Evolutionary conservation across 306 rosid genomes (phyloP).

Genomic region (Fragaria iinumae): DNA sequence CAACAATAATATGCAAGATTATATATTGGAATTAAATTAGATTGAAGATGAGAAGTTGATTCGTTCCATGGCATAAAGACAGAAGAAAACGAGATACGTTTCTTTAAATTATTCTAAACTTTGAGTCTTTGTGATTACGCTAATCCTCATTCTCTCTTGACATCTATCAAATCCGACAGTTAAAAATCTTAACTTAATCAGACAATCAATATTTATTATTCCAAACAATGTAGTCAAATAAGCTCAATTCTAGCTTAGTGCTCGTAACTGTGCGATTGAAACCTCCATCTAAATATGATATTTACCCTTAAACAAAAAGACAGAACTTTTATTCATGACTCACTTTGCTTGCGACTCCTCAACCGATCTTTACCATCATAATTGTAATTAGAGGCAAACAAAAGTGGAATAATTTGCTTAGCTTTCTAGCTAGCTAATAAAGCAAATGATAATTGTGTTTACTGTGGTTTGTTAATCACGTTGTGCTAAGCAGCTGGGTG

Average conservation of each 20-base stretch:
- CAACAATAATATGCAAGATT: not conserved
- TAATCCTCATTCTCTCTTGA: not conserved
- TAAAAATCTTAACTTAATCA: conserved; percentile 17
- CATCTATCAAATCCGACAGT: conserved; percentile 27
- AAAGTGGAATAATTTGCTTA: conserved; percentile 34
- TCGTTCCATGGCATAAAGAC: conserved; percentile 1
- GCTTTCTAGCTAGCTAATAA: conserved; percentile 42
- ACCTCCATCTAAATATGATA: conserved; percentile 18
- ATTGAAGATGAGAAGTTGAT: not conserved
- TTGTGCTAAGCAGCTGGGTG: conserved; percentile 39
- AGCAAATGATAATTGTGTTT: conserved; percentile 35
- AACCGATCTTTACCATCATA: conserved; percentile 36
- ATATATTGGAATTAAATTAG: not conserved
- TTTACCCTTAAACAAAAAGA: conserved; percentile 1
- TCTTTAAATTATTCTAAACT: not conserved
- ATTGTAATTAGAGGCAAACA: conserved; percentile 29
- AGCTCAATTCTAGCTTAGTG: conserved; percentile 25
- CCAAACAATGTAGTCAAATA: conserved; percentile 15
- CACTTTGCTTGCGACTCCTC: conserved; percentile 32
- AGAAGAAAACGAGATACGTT: not conserved
- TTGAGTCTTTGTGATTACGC: conserved; percentile 10
- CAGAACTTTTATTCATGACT: conserved; percentile 31
- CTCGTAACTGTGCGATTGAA: conserved; percentile 31
- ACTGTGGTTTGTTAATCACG: conserved; percentile 10
- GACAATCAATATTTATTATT: conserved; percentile 12